These are phyloP conservation scores for Colletotrichum liaoningense DNA, from an alignment of 2,329 filamentous ascomycete genomes.

Conservation along the genomic window DNA sequence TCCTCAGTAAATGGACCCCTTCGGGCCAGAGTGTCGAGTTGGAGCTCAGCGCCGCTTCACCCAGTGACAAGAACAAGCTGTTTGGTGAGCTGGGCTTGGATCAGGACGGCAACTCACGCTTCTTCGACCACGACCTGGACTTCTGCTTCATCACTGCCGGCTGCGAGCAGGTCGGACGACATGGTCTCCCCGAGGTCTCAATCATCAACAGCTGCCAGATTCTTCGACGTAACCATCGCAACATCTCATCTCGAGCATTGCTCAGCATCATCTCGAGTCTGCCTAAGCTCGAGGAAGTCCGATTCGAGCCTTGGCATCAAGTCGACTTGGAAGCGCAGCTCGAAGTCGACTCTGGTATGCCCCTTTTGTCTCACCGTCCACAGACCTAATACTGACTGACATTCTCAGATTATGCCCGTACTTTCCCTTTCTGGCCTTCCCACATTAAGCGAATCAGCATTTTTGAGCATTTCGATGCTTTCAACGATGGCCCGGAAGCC, in stretches of 20 bases:
- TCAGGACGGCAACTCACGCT: constrained; percentile 40
- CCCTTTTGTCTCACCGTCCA: background rate
- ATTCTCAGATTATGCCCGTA: constrained; percentile 35
- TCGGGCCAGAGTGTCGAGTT: constrained; percentile 37
- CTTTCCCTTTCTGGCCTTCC: constrained; percentile 38
- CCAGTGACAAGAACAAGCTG: constrained; percentile 38
- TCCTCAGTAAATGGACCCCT: constrained; percentile 38
- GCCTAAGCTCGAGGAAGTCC: constrained; percentile 35
- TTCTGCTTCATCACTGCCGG: constrained; percentile 37
- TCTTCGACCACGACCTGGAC: constrained; percentile 40
- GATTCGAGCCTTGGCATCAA: constrained; percentile 39
- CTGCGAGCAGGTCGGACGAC: constrained; percentile 36
- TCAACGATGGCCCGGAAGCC: constrained; percentile 12
- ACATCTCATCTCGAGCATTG: constrained; percentile 37
- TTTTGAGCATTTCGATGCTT: constrained; percentile 39
- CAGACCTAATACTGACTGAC: background rate
- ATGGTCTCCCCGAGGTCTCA: constrained; percentile 38
- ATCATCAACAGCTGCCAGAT: constrained; percentile 36
- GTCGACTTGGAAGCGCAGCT: constrained; percentile 35
- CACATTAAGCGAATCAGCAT: constrained; percentile 37
- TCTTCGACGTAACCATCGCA: constrained; percentile 39
- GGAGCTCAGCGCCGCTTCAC: constrained; percentile 40
- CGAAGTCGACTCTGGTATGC: constrained; percentile 35
- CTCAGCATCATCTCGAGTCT: constrained; percentile 38
- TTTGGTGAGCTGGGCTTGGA: constrained; percentile 39